A percentile compares a stretch with the other conserved stretches of the same genome.
These are phyloP conservation scores for Suillus placidus DNA, from an alignment of 768 basidiomycete species.

Conservation along the genomic window DNA sequence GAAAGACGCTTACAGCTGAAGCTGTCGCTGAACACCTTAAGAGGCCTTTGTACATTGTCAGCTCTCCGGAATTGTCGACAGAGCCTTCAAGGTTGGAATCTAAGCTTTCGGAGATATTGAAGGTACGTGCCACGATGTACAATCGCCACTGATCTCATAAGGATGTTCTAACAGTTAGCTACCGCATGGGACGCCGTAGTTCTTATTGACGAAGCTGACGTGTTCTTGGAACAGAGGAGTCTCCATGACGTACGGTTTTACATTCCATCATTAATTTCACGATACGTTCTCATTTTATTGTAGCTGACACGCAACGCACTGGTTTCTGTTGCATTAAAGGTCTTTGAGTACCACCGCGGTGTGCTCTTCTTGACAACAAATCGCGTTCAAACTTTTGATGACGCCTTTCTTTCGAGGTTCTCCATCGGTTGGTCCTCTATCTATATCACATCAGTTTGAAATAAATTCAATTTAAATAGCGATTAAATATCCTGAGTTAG, in stretches of 20 bases:
- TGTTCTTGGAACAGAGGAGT: slow-evolving; percentile 9
- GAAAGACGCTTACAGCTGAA: slow-evolving; percentile 63
- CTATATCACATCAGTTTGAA: not conserved
- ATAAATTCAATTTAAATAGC: slow-evolving; percentile 5
- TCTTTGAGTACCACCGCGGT: slow-evolving; percentile 61
- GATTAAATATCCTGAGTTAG: slow-evolving; percentile 31
- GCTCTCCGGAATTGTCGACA: slow-evolving; percentile 59
- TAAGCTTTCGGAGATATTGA: slow-evolving; percentile 33
- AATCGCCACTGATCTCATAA: not conserved
- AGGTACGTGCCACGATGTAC: slow-evolving; percentile 10
- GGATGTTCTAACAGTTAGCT: slow-evolving; percentile 53
- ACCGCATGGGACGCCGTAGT: slow-evolving; percentile 63
- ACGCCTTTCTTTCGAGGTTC: slow-evolving; percentile 69
- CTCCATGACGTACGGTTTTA: slow-evolving; percentile 40
- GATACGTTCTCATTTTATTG: not conserved
- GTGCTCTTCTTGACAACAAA: slow-evolving; percentile 62
- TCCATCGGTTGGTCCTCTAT: slow-evolving; percentile 45
- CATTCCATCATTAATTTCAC: not conserved
- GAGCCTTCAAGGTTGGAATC: slow-evolving; percentile 44
- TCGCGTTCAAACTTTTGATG: slow-evolving; percentile 46
- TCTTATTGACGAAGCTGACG: slow-evolving; percentile 51
- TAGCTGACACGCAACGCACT: slow-evolving; percentile 64
- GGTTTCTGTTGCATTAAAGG: slow-evolving; percentile 68
- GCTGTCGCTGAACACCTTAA: slow-evolving; percentile 58
- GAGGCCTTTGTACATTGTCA: slow-evolving; percentile 54